These are phyloP conservation scores for Lophiostoma macrostomum DNA, from an alignment of 495 filamentous ascomycete species.

Conservation along the genomic window DNA sequence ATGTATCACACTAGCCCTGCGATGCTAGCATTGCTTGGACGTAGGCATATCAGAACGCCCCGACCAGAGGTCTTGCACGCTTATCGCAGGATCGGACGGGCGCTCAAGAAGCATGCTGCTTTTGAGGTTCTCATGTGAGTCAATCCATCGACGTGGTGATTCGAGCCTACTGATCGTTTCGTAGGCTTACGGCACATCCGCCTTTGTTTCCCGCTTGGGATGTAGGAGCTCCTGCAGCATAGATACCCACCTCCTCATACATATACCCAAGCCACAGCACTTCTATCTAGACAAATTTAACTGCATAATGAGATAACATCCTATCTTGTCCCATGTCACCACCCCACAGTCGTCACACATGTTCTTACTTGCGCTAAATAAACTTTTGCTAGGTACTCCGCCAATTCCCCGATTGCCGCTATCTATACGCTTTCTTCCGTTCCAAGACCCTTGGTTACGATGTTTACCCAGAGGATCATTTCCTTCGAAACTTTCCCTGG, in stretches of 20 bases:
- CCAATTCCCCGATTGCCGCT: constrained; percentile 33
- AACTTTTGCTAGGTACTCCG: constrained; percentile 23
- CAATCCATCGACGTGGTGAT: neutral
- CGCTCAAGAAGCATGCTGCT: constrained; percentile 24
- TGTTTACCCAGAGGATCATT: constrained; percentile 34
- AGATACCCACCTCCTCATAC: neutral
- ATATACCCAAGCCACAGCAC: neutral
- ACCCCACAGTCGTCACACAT: neutral
- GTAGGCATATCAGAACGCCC: constrained; percentile 27
- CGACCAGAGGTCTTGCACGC: constrained; percentile 27
- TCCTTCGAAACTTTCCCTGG: constrained; percentile 32
- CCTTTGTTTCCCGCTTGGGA: constrained; percentile 33
- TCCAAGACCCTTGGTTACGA: constrained; percentile 31
- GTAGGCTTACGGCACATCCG: constrained; percentile 31
- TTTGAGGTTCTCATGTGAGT: constrained; percentile 36
- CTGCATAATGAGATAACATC: neutral
- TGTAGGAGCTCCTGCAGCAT: too few species aligned
- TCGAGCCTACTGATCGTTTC: neutral
- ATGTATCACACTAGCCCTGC: constrained; percentile 69
- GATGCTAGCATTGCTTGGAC: constrained; percentile 56
- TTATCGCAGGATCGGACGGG: constrained; percentile 26
- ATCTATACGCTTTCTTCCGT: constrained; percentile 32
- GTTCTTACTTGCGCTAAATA: constrained; percentile 15
- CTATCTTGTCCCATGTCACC: neutral
- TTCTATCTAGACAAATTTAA: constrained; percentile 9